phyloP scores from a whole-genome alignment of 495 filamentous ascomycete species.

The Aspergillus wentii region DNA sequence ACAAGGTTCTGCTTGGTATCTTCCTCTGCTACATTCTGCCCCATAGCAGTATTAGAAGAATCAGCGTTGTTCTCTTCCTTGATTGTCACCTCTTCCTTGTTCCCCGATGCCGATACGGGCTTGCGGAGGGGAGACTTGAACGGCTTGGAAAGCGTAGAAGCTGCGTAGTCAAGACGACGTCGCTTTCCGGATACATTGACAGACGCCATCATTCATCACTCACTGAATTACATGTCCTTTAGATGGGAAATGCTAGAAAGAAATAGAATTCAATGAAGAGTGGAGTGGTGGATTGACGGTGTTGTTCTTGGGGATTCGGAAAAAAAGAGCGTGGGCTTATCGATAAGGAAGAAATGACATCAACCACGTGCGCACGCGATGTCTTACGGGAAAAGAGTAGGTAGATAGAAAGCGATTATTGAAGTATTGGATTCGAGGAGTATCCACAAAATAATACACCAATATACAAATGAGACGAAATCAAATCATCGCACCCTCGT shows the following conservation, averaged over 20 bases:
- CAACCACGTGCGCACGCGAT: too few relatives aligned
- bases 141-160: constrained; percentile 53
- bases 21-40: not conserved
- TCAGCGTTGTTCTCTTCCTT: constrained; percentile 5
- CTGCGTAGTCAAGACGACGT: constrained; percentile 47
- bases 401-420: too few relatives aligned
- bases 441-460: constrained; percentile 12
- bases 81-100: constrained; percentile 1
- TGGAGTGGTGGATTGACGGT: too few relatives aligned
- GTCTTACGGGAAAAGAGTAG: too few relatives aligned
- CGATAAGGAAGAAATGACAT: constrained; percentile 21
- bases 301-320: too few relatives aligned
- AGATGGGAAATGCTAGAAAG: too few relatives aligned
- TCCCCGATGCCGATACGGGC: constrained; percentile 12
- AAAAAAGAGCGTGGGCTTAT: constrained; percentile 13
- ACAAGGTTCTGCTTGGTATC: not conserved
- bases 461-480: constrained; percentile 9
- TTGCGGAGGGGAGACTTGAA: constrained; percentile 63
- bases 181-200: constrained; percentile 39
- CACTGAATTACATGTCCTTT: too few relatives aligned
- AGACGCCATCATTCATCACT: constrained; percentile 23
- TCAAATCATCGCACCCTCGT: not conserved
- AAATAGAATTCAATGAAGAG: constrained; percentile 1
- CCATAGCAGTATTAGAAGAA: constrained; percentile 1
- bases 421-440: constrained; percentile 7